Base-by-base conservation (phyloP, 305 asterid genomes). In the Solanum hybrid region DNA sequence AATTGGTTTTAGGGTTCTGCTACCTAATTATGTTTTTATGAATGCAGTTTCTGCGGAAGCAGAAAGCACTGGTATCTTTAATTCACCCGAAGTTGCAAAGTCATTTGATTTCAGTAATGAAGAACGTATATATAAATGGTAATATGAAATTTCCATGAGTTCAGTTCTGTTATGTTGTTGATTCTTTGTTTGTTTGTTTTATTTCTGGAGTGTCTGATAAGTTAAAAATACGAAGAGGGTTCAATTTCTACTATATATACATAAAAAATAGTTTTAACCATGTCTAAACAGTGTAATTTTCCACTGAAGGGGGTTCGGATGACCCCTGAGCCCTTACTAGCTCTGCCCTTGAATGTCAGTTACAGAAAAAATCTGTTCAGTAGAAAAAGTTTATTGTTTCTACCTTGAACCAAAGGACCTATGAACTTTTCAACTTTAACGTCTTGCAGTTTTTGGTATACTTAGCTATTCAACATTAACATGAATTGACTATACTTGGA, bases 121-220 rank as follows among this genome's bases (percentile, higher is more conserved):
- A 92, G 99, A 96, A 91, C 95, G 98, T 85, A 97, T 97, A 89
- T 96, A 97, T 92, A 96, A 96, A 90, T 97, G 99, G 99, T 97
- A n/a, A 51, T 51, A 42, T 89, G 11, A 31, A 75, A 1, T 78
- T 78, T 78, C 57, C 51, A 0, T 22, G 28, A 35, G 31, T 42
- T 82, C 87, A 42, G 0, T 31, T 51, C 24, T 37, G 16, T 40
- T 14, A 81, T 81, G 10, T 24, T 81, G 61, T 39, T 64, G 73
- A 22, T 64, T 64, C 20, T 37, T 0, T 81, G 14, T 42, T 28
- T 42, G 3, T 42, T 46, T 46, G 5, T 46, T 16, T 82, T 83
- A 82, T 82, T 82, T 40, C 36, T 40, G 86, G 86, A 36, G 64
- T 37, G 57, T 4, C 34, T n/a, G 22, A 79, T 79, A 36, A 6